Evolutionary conservation across 2,329 filamentous ascomycete species (phyloP).

Genomic region (Herpomyces periplanetae): DNA sequence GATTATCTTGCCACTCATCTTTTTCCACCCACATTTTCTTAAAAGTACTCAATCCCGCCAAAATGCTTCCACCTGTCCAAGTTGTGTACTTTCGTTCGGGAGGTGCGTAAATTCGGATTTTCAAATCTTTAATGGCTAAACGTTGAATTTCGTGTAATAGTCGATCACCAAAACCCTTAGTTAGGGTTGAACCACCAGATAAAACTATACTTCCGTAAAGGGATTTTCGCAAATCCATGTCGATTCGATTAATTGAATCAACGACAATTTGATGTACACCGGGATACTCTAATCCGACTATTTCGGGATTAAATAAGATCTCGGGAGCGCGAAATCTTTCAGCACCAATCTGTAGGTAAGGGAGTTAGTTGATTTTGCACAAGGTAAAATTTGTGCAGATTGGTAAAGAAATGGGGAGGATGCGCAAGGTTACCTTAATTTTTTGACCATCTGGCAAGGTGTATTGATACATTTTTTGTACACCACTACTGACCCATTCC

Average conservation of each 20-base stretch:
- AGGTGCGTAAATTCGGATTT: constrained; percentile 93
- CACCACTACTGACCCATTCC: constrained; percentile 53
- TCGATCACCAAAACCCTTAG: constrained; percentile 79
- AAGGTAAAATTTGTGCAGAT: constrained; percentile 1
- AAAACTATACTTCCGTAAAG: constrained; percentile 90
- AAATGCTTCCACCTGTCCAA: constrained; percentile 91
- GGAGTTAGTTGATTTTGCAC: constrained; percentile 1
- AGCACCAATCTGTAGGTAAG: constrained; percentile 41
- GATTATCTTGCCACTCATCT: constrained; percentile 98
- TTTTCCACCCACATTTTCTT: constrained; percentile 99
- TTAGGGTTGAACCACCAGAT: constrained; percentile 75
- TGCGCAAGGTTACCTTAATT: constrained; percentile 22
- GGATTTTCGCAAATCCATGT: constrained; percentile 72
- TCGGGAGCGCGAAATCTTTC: constrained; percentile 86
- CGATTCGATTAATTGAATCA: constrained; percentile 70
- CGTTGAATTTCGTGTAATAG: constrained; percentile 65
- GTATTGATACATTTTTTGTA: constrained; percentile 49
- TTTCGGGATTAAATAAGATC: constrained; percentile 84
- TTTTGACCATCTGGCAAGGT: constrained; percentile 66
- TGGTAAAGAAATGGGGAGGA: constrained; percentile 1
- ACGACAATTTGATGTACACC: constrained; percentile 94
- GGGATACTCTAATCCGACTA: constrained; percentile 83
- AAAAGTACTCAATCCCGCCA: constrained; percentile 86
- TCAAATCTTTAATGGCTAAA: constrained; percentile 89
- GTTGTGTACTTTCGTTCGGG: constrained; percentile 94